Conservation (phyloP, 2,329 filamentous ascomycete genomes). For the Macrophomina phaseolina region DNA sequence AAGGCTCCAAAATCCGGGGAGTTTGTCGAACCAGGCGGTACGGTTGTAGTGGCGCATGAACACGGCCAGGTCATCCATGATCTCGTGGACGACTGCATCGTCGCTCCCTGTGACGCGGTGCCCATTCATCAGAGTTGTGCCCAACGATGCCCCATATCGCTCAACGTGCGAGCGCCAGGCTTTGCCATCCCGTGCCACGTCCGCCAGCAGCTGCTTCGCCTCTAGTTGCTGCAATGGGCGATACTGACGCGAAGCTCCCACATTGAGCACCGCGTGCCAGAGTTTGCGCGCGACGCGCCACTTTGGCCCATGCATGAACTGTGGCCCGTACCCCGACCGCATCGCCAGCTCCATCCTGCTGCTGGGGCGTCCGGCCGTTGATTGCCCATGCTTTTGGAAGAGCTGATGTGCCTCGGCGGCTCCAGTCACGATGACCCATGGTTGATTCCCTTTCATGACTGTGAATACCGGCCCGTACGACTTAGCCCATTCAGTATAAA, state of each 20-base stretch:
- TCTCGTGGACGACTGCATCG: background rate
- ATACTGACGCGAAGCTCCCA: constrained; percentile 24
- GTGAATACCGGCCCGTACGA: constrained; percentile 60
- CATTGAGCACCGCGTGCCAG: constrained; percentile 24
- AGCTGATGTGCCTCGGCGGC: constrained; percentile 6
- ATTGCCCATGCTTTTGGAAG: background rate
- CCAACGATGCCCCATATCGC: background rate
- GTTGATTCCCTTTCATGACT: constrained; percentile 54
- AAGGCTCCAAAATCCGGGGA: constrained; percentile 51
- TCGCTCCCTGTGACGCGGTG: background rate
- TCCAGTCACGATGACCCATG: constrained; percentile 8
- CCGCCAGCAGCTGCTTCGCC: constrained; percentile 7
- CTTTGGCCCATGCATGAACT: constrained; percentile 6
- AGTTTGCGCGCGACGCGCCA: constrained; percentile 27
- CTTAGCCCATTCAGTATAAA: constrained; percentile 58
- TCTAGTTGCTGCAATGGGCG: constrained; percentile 25
- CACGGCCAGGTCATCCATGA: background rate
- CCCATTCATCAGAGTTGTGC: constrained; percentile 19
- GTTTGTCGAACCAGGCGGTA: constrained; percentile 47
- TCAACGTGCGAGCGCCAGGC: constrained; percentile 4
- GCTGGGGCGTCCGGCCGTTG: background rate
- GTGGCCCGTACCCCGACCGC: constrained; percentile 3
- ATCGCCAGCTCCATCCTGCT: constrained; percentile 8
- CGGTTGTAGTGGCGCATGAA: background rate
- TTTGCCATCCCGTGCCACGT: background rate